A percentile compares a stretch with the other conserved stretches of the same genome.
Evolutionary conservation across 768 basidiomycete genomes (phyloP).

Genomic region (Punctularia strigosozonata): DNA sequence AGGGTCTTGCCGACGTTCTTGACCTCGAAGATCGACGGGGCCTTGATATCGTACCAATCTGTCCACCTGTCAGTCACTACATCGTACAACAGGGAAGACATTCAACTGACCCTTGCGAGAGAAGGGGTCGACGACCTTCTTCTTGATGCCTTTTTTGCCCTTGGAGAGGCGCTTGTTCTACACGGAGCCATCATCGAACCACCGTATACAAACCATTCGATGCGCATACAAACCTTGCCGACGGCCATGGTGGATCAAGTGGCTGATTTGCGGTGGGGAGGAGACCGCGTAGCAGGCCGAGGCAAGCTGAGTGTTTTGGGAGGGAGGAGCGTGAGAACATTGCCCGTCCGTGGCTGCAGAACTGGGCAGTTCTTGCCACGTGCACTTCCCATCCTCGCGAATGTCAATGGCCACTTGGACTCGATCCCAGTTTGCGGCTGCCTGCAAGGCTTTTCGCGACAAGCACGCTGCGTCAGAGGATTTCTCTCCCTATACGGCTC

Average conservation of each 20-base stretch:
- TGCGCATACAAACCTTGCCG: slow-evolving; percentile 54
- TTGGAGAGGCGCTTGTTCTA: slow-evolving; percentile 98
- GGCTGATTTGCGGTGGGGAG: slow-evolving; percentile 24
- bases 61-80: slow-evolving; percentile 1
- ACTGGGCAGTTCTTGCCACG: slow-evolving; percentile 38
- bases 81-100: too few species aligned
- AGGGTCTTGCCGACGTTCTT: slow-evolving; percentile 98
- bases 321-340: slow-evolving; percentile 10
- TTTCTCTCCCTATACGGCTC: slow-evolving; percentile 4
- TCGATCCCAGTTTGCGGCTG: slow-evolving; percentile 46
- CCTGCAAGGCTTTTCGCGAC: slow-evolving; percentile 40
- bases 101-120: slow-evolving; percentile 82
- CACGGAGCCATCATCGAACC: slow-evolving; percentile 2
- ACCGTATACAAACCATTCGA: neutral
- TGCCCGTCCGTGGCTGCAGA: slow-evolving; percentile 41
- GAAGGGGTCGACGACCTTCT: slow-evolving; percentile 99
- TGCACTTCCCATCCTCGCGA: slow-evolving; percentile 6
- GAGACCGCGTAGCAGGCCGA: slow-evolving; percentile 27
- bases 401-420: slow-evolving; percentile 33
- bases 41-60: slow-evolving; percentile 99
- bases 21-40: slow-evolving; percentile 94
- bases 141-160: slow-evolving; percentile 99
- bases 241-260: slow-evolving; percentile 61
- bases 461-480: slow-evolving; percentile 5
- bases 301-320: slow-evolving; percentile 35